Evolutionary conservation across 257 asterid species (phyloP), one percentile per base, ranked within the genome.

Genomic region (Hygrophila difformis): DNA sequence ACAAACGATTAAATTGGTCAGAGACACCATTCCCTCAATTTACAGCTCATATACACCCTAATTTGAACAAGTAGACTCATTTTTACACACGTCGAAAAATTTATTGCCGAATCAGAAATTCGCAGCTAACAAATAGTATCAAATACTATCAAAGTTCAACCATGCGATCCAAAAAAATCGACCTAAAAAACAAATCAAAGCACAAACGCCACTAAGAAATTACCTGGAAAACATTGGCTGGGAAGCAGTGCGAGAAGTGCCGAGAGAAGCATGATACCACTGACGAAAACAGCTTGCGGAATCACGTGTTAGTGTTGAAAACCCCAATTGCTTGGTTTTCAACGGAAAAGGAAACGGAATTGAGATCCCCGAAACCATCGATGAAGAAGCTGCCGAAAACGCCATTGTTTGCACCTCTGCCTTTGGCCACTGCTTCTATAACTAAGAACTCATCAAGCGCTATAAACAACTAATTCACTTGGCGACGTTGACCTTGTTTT

Each of bases 151-250:
- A n/a, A n/a, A n/a, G n/a, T n/a, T n/a, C n/a, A n/a, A n/a, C n/a
- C n/a, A n/a, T n/a, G n/a, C n/a, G n/a, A n/a, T n/a, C n/a, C n/a
- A n/a, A n/a, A n/a, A n/a, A n/a, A n/a, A n/a, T n/a, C n/a, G n/a
- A n/a, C n/a, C n/a, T n/a, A 5, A 1, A 43, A 39, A 35, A 51
- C 19, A 23, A 47, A 56, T 13, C 49, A 33, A 24, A 60, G 10
- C n/a, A n/a, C n/a, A n/a, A n/a, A n/a, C n/a, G n/a, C n/a, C n/a
- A n/a, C n/a, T n/a, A n/a, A n/a, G n/a, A n/a, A n/a, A n/a, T n/a
- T 68, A 82, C 97, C 94, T 75, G 13, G 82, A 66, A 19, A 46
- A 39, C 12, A 58, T 53, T 29, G 62, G 53, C 31, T 13, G 58
- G 14, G 65, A 52, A 61, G 72, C 64, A 12, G 51, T 47, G 38